phyloP scores from a whole-genome alignment of 2,329 filamentous ascomycete genomes.

The Leptographium galeiforme region DNA sequence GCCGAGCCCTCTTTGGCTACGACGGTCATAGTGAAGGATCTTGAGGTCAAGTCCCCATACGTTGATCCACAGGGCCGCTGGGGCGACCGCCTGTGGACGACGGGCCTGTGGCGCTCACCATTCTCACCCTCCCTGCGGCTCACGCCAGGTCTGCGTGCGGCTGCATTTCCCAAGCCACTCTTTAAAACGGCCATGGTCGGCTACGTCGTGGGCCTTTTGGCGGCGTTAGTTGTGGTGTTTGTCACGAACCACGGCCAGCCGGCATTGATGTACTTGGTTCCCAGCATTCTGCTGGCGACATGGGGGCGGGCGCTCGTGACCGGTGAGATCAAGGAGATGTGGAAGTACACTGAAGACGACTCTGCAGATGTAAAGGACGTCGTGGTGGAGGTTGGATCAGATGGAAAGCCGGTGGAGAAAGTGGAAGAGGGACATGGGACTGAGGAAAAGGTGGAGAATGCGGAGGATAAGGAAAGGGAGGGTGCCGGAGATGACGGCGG shows the following conservation, averaged over 20 bases:
- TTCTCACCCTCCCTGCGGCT: constrained; percentile 9
- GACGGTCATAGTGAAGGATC: constrained; percentile 18
- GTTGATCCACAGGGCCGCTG: constrained; percentile 56
- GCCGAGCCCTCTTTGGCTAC: neutral
- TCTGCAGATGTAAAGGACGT: constrained; percentile 40
- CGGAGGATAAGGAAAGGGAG: constrained; percentile 5
- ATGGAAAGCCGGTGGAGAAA: constrained; percentile 30
- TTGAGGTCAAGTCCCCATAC: constrained; percentile 38
- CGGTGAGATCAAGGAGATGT: constrained; percentile 64
- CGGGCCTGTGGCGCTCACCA: constrained; percentile 7
- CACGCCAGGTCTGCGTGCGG: constrained; percentile 23
- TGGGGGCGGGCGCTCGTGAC: constrained; percentile 58
- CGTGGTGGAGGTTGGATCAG: constrained; percentile 38
- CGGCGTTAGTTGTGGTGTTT: constrained; percentile 64
- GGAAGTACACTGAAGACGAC: constrained; percentile 66
- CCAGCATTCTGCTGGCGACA: constrained; percentile 60
- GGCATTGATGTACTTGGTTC: constrained; percentile 83
- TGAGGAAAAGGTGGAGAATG: neutral
- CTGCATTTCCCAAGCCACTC: constrained; percentile 67
- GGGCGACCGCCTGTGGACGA: constrained; percentile 75
- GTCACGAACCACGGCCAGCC: constrained; percentile 74
- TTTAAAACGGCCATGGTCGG: constrained; percentile 66
- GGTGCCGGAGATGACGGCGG: neutral
- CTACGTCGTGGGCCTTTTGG: constrained; percentile 65
- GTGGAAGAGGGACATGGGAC: constrained; percentile 1